Conservation (phyloP, 1,284 basidiomycete genomes). For the Tilletiaria anomala region DNA sequence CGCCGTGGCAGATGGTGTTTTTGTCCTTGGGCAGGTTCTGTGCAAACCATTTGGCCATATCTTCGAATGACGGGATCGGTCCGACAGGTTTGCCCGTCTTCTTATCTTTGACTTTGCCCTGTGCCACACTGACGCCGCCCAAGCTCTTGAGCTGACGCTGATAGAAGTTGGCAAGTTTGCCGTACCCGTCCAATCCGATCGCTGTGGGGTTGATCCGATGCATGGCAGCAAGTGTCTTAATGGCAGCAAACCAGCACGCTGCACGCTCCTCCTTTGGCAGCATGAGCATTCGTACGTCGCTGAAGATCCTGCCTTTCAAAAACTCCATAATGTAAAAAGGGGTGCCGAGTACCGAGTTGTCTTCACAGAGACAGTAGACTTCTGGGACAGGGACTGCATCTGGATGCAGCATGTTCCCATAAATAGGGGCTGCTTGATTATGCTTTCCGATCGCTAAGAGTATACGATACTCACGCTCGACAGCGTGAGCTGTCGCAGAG, state of each 20-base stretch:
- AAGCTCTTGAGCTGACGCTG: constrained; percentile 80
- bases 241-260: constrained; percentile 43
- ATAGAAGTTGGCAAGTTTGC: constrained; percentile 66
- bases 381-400: constrained; percentile 64
- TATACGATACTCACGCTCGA: constrained; percentile 79
- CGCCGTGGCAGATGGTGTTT: constrained; percentile 68
- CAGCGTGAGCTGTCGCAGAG: constrained; percentile 76
- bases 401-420: constrained; percentile 14
- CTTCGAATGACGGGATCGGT: constrained; percentile 54
- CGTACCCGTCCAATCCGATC: constrained; percentile 63
- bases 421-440: constrained; percentile 2
- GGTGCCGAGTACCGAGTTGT: constrained; percentile 62
- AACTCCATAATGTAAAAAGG: constrained; percentile 95
- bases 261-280: constrained; percentile 47
- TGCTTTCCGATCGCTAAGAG: constrained; percentile 47
- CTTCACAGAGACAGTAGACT: constrained; percentile 59
- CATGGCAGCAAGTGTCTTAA: constrained; percentile 56
- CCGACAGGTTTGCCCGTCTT: constrained; percentile 48
- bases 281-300: constrained; percentile 55
- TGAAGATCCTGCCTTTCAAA: constrained; percentile 72
- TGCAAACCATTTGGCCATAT: constrained; percentile 63
- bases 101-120: constrained; percentile 54
- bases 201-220: constrained; percentile 55
- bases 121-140: constrained; percentile 56
- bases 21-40: constrained; percentile 55